These are phyloP conservation scores for Climacium dendroides DNA, from an alignment of 225 moss, liverwort and hornwort species.

Conservation along the genomic window DNA sequence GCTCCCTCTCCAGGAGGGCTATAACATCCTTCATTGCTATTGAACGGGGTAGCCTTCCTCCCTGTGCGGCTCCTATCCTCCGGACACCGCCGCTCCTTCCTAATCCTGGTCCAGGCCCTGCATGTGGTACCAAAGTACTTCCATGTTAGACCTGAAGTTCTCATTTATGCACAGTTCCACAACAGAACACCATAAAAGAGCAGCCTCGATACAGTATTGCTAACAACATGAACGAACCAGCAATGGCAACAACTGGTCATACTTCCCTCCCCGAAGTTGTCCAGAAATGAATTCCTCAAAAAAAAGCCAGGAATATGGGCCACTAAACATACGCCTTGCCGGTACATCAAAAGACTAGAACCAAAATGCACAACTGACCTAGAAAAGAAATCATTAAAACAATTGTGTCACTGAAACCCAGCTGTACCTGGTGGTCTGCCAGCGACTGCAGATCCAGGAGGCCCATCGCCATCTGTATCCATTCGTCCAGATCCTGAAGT, in stretches of 20 bases:
- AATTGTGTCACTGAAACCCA: background rate
- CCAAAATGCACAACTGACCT: background rate
- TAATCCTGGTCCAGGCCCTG: slow-evolving; percentile 67
- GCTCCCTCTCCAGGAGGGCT: slow-evolving; percentile 78
- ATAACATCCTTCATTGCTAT: slow-evolving; percentile 68
- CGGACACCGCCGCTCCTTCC: slow-evolving; percentile 31
- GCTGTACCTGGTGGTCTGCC: slow-evolving; percentile 68
- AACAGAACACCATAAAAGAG: background rate
- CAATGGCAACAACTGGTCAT: background rate
- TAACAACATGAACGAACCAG: background rate
- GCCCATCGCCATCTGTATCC: slow-evolving; percentile 38
- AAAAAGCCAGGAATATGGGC: background rate
- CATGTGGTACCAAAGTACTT: background rate
- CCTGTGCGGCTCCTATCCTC: slow-evolving; percentile 32
- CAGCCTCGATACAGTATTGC: background rate
- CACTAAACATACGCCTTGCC: background rate
- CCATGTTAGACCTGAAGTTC: background rate
- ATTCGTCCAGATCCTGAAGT: slow-evolving; percentile 28
- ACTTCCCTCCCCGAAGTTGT: background rate
- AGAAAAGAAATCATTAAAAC: background rate
- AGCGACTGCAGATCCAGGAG: slow-evolving; percentile 27
- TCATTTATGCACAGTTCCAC: background rate
- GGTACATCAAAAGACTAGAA: background rate
- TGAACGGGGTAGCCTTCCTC: slow-evolving; percentile 54
- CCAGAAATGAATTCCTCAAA: background rate